phyloP scores from a whole-genome alignment of 2,329 filamentous ascomycete species.

The Scolecobasidium constrictum region DNA sequence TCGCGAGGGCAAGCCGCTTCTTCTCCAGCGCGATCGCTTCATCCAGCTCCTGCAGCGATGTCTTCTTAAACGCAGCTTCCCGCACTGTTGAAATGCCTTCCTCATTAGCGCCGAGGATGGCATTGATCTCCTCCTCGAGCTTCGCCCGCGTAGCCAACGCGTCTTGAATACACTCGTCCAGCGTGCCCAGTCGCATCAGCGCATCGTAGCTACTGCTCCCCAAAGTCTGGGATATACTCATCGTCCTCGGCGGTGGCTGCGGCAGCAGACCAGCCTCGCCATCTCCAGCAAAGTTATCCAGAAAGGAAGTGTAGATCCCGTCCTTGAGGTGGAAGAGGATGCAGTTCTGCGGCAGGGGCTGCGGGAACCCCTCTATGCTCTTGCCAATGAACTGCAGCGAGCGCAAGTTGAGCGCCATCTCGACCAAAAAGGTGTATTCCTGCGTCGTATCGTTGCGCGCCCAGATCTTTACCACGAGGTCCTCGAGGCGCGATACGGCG shows the following conservation, averaged over 20 bases:
- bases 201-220: slow-evolving; percentile 75
- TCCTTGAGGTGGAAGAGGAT: slow-evolving; percentile 78
- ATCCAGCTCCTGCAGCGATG: slow-evolving; percentile 29
- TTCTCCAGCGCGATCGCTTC: slow-evolving; percentile 51
- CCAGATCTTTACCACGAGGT: slow-evolving; percentile 65
- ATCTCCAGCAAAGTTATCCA: slow-evolving; percentile 44
- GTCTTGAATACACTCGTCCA: slow-evolving; percentile 87
- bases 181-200: slow-evolving; percentile 75
- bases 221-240: slow-evolving; percentile 26
- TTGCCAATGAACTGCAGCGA: slow-evolving; percentile 70
- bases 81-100: slow-evolving; percentile 24
- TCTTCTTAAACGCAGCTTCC: slow-evolving; percentile 20
- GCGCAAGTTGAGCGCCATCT: slow-evolving; percentile 60
- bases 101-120: slow-evolving; percentile 27
- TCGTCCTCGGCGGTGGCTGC: neutral
- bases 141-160: slow-evolving; percentile 65
- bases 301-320: slow-evolving; percentile 69
- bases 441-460: slow-evolving; percentile 36
- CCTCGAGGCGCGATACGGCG: slow-evolving; percentile 52
- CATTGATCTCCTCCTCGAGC: slow-evolving; percentile 68
- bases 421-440: slow-evolving; percentile 55
- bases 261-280: slow-evolving; percentile 27
- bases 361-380: slow-evolving; percentile 50
- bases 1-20: slow-evolving; percentile 52
- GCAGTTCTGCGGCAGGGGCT: slow-evolving; percentile 69